Evolutionary conservation across 164 flowering plant species (phyloP).

Genomic region (Buxus sempervirens): DNA sequence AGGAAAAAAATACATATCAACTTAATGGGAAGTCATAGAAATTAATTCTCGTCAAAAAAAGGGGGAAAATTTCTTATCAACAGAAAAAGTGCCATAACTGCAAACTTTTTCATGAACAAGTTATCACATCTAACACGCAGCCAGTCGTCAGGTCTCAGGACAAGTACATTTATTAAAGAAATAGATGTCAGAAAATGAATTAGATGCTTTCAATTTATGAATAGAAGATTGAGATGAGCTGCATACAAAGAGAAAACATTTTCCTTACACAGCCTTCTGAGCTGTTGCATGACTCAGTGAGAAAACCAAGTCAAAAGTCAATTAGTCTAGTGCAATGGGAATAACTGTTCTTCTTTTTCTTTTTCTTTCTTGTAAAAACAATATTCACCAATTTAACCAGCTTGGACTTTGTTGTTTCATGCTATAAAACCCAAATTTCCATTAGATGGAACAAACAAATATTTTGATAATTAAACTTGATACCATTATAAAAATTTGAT

Average conservation of each 20-base stretch:
- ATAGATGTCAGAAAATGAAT: background rate
- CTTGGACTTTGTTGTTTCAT: no score
- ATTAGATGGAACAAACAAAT: no score
- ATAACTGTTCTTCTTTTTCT: no score
- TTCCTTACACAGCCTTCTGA: background rate
- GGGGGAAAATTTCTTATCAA: background rate
- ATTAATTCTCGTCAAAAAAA: background rate
- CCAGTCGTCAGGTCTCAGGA: background rate
- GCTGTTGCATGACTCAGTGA: background rate
- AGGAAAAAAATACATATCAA: constrained; percentile 8
- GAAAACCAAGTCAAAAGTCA: background rate
- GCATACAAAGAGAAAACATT: background rate
- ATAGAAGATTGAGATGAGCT: background rate
- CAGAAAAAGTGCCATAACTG: background rate
- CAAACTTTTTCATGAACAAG: background rate
- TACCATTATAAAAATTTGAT: no score
- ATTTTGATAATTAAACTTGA: no score
- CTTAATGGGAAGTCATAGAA: background rate
- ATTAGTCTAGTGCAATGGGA: background rate
- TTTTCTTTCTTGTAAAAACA: no score
- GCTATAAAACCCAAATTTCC: no score
- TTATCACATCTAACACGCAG: background rate
- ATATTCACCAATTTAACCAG: no score
- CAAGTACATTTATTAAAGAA: background rate
- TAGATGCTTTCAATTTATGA: background rate